These are phyloP conservation scores for Vachellia collinsii DNA, from an alignment of 306 rosid genomes.

Conservation along the genomic window DNA sequence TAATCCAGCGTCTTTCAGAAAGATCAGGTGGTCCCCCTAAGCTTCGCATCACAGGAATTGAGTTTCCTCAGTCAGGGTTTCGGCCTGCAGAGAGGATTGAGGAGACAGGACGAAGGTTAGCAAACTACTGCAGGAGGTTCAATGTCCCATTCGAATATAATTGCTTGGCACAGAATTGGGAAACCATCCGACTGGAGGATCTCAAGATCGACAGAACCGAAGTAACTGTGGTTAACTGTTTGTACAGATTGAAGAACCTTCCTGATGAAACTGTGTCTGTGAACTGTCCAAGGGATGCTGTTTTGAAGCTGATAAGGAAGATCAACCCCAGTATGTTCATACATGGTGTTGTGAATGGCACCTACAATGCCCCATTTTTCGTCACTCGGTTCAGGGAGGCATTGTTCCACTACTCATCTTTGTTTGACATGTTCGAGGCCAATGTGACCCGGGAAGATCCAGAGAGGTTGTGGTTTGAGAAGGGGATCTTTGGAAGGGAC, in stretches of 20 bases:
- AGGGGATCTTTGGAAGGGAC: constrained; percentile 65
- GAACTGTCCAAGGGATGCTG: constrained; percentile 68
- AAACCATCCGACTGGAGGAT: constrained; percentile 59
- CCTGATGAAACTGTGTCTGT: constrained; percentile 60
- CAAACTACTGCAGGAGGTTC: constrained; percentile 67
- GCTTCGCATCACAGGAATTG: constrained; percentile 72
- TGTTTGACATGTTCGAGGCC: constrained; percentile 79
- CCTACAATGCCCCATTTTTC: constrained; percentile 79
- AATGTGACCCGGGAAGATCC: constrained; percentile 55
- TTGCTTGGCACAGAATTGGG: constrained; percentile 74
- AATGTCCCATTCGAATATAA: constrained; percentile 64
- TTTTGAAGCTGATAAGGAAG: constrained; percentile 64
- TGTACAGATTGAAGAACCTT: constrained; percentile 62
- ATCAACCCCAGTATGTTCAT: constrained; percentile 71
- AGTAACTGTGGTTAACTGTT: constrained; percentile 63
- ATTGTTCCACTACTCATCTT: constrained; percentile 70
- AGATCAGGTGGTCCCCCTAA: constrained; percentile 67
- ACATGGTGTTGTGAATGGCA: constrained; percentile 71
- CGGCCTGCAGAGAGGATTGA: constrained; percentile 76
- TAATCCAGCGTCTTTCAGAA: constrained; percentile 69
- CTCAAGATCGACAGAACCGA: constrained; percentile 58
- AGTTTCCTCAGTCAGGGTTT: constrained; percentile 74
- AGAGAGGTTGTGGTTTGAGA: constrained; percentile 64
- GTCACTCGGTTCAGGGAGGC: constrained; percentile 75
- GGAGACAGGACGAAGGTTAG: constrained; percentile 62